Evolutionary conservation across 805 yeast genomes (phyloP).

Genomic region (Starmerella stellata): DNA sequence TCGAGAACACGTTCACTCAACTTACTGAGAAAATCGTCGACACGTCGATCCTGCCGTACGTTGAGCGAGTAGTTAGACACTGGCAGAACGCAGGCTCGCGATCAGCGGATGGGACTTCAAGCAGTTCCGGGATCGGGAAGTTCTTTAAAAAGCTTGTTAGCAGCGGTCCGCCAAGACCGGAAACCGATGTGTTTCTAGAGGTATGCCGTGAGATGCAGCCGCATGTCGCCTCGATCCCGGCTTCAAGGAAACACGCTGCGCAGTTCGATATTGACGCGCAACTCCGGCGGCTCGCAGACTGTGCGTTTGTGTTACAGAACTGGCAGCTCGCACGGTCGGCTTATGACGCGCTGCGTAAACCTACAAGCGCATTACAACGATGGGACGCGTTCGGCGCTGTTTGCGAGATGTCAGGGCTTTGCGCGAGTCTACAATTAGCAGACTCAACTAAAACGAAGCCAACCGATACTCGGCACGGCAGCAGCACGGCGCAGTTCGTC

Average conservation of each 20-base stretch:
- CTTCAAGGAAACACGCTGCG: conserved; percentile 3
- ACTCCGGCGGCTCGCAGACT: conserved; percentile 72
- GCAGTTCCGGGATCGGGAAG: conserved; percentile 11
- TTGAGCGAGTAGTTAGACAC: conserved; percentile 59
- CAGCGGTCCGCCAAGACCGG: conserved; percentile 14
- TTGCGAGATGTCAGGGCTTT: conserved; percentile 73
- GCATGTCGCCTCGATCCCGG: conserved; percentile 15
- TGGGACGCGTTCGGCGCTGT: conserved; percentile 65
- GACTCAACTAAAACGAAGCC: background rate
- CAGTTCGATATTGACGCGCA: conserved; percentile 34
- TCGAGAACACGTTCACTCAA: conserved; percentile 23
- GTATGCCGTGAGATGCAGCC: conserved; percentile 13
- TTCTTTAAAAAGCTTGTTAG: conserved; percentile 11
- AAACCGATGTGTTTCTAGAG: conserved; percentile 9
- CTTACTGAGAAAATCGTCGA: conserved; percentile 33
- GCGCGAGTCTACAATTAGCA: conserved; percentile 36
- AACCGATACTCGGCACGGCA: no score
- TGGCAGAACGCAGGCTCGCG: conserved; percentile 31
- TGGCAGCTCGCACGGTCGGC: conserved; percentile 67
- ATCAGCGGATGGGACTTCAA: background rate
- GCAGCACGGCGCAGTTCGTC: conserved; percentile 20
- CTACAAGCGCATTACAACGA: conserved; percentile 57
- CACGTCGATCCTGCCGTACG: conserved; percentile 50
- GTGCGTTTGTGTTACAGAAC: conserved; percentile 81
- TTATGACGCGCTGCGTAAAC: conserved; percentile 66